Evolutionary conservation across 1,139 yeast genomes (phyloP).

Genomic region (Geotrichum australiense): DNA sequence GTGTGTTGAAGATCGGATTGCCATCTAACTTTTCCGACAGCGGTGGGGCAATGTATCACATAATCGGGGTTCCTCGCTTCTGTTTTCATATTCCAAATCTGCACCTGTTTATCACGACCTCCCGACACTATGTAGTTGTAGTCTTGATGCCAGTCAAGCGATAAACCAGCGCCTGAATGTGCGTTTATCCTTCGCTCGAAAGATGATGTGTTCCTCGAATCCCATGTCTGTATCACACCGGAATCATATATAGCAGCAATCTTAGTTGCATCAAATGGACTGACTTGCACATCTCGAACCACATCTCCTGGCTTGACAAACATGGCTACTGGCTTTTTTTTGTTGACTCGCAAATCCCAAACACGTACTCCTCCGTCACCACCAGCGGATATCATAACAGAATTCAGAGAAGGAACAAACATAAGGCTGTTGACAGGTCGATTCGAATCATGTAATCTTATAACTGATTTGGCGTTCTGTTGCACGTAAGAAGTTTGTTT

Average conservation of each 20-base stretch:
- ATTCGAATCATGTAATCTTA: slow-evolving; percentile 54
- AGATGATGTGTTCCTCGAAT: slow-evolving; percentile 46
- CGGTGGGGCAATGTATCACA: slow-evolving; percentile 68
- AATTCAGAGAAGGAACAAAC: slow-evolving; percentile 52
- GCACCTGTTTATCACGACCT: slow-evolving; percentile 81
- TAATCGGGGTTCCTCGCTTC: slow-evolving; percentile 55
- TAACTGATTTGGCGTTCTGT: slow-evolving; percentile 36
- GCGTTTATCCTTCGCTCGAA: slow-evolving; percentile 72
- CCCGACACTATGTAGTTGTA: slow-evolving; percentile 81
- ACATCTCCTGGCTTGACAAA: slow-evolving; percentile 43
- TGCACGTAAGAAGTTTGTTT: slow-evolving; percentile 24
- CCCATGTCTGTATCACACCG: slow-evolving; percentile 83
- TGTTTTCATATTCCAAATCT: slow-evolving; percentile 62
- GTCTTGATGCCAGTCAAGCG: slow-evolving; percentile 84
- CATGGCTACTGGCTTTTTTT: slow-evolving; percentile 41
- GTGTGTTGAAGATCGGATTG: slow-evolving; percentile 31
- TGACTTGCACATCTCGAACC: slow-evolving; percentile 37
- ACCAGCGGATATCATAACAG: slow-evolving; percentile 69
- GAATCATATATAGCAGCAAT: slow-evolving; percentile 80
- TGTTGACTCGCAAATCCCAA: slow-evolving; percentile 72
- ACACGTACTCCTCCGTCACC: slow-evolving; percentile 84
- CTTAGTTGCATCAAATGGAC: slow-evolving; percentile 39
- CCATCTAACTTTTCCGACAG: slow-evolving; percentile 72
- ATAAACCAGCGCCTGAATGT: slow-evolving; percentile 85
- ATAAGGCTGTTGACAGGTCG: slow-evolving; percentile 78